Evolutionary conservation across 495 filamentous ascomycete species (phyloP), one percentile per base, ranked within the genome.

Genomic region (Xylaria flabelliformis): DNA sequence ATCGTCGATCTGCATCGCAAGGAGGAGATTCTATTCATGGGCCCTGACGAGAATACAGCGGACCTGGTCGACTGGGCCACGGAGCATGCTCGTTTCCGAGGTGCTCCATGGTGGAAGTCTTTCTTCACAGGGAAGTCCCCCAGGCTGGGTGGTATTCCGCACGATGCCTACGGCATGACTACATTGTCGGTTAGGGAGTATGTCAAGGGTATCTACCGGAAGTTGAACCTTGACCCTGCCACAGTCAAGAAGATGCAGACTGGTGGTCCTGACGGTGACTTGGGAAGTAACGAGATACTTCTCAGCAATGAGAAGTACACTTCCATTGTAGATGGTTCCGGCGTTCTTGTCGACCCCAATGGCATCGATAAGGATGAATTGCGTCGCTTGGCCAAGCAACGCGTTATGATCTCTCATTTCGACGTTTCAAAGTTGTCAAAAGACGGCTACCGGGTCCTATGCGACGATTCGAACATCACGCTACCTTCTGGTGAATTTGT

Each of bases 81-180:
- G 4, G 93, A 95, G 80, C 96, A 99, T 80, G 97, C 96, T 71
- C 89, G 93, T 46, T 85, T 83, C 74, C 90, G 96, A 73, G 95
- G 94, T 66, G 97, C 97, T 32, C 93, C 93, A 32, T 98, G 95
- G 94, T 99, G 96, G 96, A 99, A 98, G 85, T 98, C 97, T 0
- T 99, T 99, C 89, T 98, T 99, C 86, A 99, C 96, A 3, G 96
- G 96, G 77, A 98, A 98, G 87, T 97, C 93, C 75, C 96, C 96
- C 32, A 95, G 91, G 81, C 86, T 99, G 51, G 96, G 96, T 61
- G 96, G 96, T 77, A 99, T 99, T 72, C 96, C 96, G 4, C 96
- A 99, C 80, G 96, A 99, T 76, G 82, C 84, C 17, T 99, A 98
- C 80, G 96, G 96, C 81, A 99, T 99, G 96, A 99, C 96, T 10